A percentile compares a stretch with the other conserved stretches of the same genome.
These are phyloP conservation scores for Chlamydomonas sp. DNA, from an alignment of 139 green algal genomes.

Conservation along the genomic window DNA sequence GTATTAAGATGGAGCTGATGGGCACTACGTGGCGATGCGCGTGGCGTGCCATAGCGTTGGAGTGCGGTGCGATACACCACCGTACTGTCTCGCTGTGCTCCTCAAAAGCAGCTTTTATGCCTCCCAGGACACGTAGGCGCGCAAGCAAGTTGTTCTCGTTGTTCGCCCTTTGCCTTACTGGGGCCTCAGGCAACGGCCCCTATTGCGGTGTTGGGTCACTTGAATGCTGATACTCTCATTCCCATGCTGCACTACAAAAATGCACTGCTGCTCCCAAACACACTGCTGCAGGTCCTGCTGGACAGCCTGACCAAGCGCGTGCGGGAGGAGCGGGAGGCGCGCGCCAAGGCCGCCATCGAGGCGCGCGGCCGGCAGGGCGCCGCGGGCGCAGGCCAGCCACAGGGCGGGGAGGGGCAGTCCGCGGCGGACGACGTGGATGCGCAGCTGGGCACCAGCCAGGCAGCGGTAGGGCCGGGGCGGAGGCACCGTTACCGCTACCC, in stretches of 20 bases:
- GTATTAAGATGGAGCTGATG: not conserved
- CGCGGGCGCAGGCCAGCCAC: conserved; percentile 21
- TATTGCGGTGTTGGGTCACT: too few species aligned
- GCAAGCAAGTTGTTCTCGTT: too few species aligned
- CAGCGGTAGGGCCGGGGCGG: conserved; percentile 1
- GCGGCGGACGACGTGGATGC: conserved; percentile 46
- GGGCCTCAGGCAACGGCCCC: too few species aligned
- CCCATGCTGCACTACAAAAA: not conserved
- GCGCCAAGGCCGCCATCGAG: conserved; percentile 44
- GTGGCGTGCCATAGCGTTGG: not conserved
- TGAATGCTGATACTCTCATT: too few species aligned
- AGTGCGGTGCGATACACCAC: not conserved
- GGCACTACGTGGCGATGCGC: conserved; percentile 10
- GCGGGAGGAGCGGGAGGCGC: conserved; percentile 45
- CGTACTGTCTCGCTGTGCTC: too few species aligned
- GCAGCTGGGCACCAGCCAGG: conserved; percentile 25
- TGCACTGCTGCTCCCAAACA: not conserved
- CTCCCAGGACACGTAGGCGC: too few species aligned
- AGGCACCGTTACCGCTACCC: not conserved
- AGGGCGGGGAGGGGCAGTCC: conserved; percentile 42
- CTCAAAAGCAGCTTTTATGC: too few species aligned
- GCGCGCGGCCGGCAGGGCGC: conserved; percentile 44
- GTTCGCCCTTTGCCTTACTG: too few species aligned
- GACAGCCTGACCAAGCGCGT: conserved; percentile 74
- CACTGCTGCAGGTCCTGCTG: conserved; percentile 57